phyloP scores from a whole-genome alignment of 2,329 filamentous ascomycete genomes.

The Chalara sp. region DNA sequence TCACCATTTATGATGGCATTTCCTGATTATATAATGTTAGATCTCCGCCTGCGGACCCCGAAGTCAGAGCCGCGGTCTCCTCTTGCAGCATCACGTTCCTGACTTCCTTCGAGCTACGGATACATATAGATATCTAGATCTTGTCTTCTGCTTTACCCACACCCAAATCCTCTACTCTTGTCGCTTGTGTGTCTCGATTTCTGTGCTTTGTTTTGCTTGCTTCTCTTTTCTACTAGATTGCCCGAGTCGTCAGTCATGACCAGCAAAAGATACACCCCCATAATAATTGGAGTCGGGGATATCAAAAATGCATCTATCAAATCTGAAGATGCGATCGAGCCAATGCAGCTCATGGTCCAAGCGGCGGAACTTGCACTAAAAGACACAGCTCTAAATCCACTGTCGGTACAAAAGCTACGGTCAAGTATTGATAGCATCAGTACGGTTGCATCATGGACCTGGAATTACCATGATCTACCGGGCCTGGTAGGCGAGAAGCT shows the following conservation, averaged over 20 bases:
- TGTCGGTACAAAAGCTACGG: conserved; percentile 30
- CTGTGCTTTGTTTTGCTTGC: no score
- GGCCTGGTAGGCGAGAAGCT: conserved; percentile 43
- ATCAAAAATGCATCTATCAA: conserved; percentile 48
- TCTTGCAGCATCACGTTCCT: no score
- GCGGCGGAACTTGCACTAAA: conserved; percentile 45
- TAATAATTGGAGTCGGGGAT: conserved; percentile 58
- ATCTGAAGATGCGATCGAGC: conserved; percentile 49
- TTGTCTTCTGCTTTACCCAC: no score
- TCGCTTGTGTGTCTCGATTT: no score
- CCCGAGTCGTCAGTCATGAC: not conserved
- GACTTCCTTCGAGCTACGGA: no score
- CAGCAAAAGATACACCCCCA: conserved; percentile 28
- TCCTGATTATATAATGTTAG: no score
- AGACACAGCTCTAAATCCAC: conserved; percentile 36
- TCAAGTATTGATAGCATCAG: conserved; percentile 48
- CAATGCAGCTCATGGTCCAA: conserved; percentile 49
- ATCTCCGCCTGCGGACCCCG: no score
- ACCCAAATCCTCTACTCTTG: no score
- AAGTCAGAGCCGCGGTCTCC: no score
- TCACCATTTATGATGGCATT: no score
- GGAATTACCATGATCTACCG: conserved; percentile 56
- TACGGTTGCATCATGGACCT: conserved; percentile 59
- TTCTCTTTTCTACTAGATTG: no score
- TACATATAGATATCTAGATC: no score